Percentiles rank a stretch among this genome's conserved stretches.
These are phyloP conservation scores for Solanum ossicruentum DNA, from an alignment of 257 asterid species.

Conservation along the genomic window DNA sequence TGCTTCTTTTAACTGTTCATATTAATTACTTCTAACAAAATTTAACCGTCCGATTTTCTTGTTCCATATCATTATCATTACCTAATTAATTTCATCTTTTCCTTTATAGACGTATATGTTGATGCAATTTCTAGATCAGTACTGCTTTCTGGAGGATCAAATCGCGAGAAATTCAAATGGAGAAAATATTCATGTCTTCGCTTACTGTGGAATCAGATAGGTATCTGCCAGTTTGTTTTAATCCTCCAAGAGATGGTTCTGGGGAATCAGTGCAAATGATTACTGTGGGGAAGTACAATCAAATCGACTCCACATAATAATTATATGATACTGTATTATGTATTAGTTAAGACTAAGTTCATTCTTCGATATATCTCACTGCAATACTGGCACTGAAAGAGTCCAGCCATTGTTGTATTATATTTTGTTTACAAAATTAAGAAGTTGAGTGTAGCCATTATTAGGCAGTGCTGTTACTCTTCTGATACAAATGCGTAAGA, in stretches of 20 bases:
- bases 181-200: background rate
- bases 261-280: slow-evolving; percentile 16
- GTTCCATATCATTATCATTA: background rate
- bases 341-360: too few species aligned
- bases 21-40: background rate
- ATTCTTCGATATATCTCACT: too few species aligned
- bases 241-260: slow-evolving; percentile 49
- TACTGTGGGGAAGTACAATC: slow-evolving; percentile 19
- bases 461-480: background rate
- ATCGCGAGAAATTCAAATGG: background rate
- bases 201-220: slow-evolving; percentile 43
- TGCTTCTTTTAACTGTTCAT: background rate
- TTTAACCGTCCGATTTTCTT: background rate
- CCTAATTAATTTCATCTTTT: background rate
- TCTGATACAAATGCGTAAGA: background rate
- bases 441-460: background rate
- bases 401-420: slow-evolving; percentile 11
- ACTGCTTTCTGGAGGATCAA: slow-evolving; percentile 26
- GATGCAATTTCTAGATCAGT: slow-evolving; percentile 22
- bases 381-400: slow-evolving; percentile 34
- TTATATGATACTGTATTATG: too few species aligned
- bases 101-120: slow-evolving; percentile 27
- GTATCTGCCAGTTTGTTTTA: slow-evolving; percentile 32
- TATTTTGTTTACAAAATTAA: background rate
- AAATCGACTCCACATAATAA: background rate